Evolutionary conservation across 768 basidiomycete genomes (phyloP).

Genomic region (Psilocybe cubensis): DNA sequence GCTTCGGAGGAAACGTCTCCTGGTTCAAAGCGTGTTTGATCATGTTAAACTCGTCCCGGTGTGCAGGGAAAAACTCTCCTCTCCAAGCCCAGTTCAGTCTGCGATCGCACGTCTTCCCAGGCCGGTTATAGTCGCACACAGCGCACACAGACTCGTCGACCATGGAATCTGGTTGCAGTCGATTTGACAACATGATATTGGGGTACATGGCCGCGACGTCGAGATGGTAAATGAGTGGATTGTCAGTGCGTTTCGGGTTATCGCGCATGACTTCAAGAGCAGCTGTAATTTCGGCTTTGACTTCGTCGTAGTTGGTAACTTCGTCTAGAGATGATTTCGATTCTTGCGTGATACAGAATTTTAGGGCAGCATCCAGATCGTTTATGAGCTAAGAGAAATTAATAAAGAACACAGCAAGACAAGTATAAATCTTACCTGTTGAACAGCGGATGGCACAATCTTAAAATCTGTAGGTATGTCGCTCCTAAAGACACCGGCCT

Average conservation of each 20-base stretch:
- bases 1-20: slow-evolving; percentile 86
- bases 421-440: slow-evolving; percentile 57
- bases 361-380: slow-evolving; percentile 90
- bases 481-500: slow-evolving; percentile 97
- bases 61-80: slow-evolving; percentile 97
- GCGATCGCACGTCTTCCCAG: slow-evolving; percentile 93
- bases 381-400: slow-evolving; percentile 72
- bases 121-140: slow-evolving; percentile 97
- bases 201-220: slow-evolving; percentile 99
- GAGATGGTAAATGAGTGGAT: slow-evolving; percentile 96
- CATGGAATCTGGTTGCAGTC: slow-evolving; percentile 97
- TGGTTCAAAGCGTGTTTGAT: slow-evolving; percentile 96
- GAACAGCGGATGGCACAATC: slow-evolving; percentile 84
- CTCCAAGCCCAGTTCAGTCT: slow-evolving; percentile 98
- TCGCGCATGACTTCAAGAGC: slow-evolving; percentile 91
- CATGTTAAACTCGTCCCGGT: slow-evolving; percentile 98
- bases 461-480: slow-evolving; percentile 97
- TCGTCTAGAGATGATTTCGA: slow-evolving; percentile 75
- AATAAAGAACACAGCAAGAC: slow-evolving; percentile 1
- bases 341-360: slow-evolving; percentile 88
- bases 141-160: slow-evolving; percentile 96
- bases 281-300: slow-evolving; percentile 76
- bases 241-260: slow-evolving; percentile 85
- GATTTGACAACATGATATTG: slow-evolving; percentile 99
- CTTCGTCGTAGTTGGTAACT: slow-evolving; percentile 94